Evolutionary conservation across 257 asterid genomes (phyloP).

Genomic region (Fraxinus excelsior): DNA sequence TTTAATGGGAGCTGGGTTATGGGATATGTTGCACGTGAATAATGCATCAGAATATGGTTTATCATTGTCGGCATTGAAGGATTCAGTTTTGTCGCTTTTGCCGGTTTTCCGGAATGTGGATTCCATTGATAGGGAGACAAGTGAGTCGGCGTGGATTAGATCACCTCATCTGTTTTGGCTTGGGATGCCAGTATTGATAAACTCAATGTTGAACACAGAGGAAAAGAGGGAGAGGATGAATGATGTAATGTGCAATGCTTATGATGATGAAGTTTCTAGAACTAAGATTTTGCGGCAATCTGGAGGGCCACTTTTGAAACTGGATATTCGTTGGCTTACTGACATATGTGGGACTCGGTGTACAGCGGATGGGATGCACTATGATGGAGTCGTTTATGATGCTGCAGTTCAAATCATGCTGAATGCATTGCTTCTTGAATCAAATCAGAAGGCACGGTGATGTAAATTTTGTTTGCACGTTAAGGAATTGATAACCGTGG

Average conservation of each 20-base stretch:
- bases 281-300: slow-evolving; percentile 56
- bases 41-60: slow-evolving; percentile 60
- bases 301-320: slow-evolving; percentile 74
- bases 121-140: slow-evolving; percentile 31
- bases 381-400: slow-evolving; percentile 68
- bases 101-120: slow-evolving; percentile 60
- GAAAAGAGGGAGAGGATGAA: slow-evolving; percentile 81
- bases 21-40: slow-evolving; percentile 88
- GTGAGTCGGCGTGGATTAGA: slow-evolving; percentile 33
- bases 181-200: slow-evolving; percentile 81
- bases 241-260: slow-evolving; percentile 42
- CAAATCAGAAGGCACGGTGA: slow-evolving; percentile 68
- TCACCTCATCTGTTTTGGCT: slow-evolving; percentile 86
- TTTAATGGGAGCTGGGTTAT: slow-evolving; percentile 88
- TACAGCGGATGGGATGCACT: slow-evolving; percentile 92
- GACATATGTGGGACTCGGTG: slow-evolving; percentile 68
- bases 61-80: slow-evolving; percentile 53
- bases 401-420: slow-evolving; percentile 79
- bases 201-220: slow-evolving; percentile 67
- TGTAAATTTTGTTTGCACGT: slow-evolving; percentile 26
- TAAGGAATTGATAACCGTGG: slow-evolving; percentile 20
- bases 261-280: slow-evolving; percentile 49
- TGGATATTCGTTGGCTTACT: slow-evolving; percentile 69
- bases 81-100: slow-evolving; percentile 53
- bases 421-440: slow-evolving; percentile 83